A percentile compares a stretch with the other conserved stretches of the same genome.
These are phyloP conservation scores for Dactylellina haptotyla DNA, from an alignment of 2,329 filamentous ascomycete species.

Conservation along the genomic window DNA sequence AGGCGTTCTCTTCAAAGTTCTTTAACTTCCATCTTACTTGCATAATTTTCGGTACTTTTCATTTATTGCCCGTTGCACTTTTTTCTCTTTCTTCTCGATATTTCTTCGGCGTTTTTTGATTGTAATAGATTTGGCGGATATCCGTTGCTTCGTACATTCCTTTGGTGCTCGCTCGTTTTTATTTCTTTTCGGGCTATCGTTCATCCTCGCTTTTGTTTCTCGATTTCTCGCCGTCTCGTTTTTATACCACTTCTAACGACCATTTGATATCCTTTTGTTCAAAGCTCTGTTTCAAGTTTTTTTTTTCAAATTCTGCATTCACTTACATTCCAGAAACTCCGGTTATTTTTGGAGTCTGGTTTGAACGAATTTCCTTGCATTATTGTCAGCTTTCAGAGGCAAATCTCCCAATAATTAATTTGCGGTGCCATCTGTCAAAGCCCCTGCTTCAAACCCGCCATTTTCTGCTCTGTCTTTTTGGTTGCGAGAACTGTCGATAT, in stretches of 20 bases:
- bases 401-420: background rate
- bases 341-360: constrained; percentile 53
- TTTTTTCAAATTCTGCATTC: constrained; percentile 12
- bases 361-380: constrained; percentile 53
- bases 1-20: constrained; percentile 39
- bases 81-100: background rate
- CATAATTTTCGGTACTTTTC: constrained; percentile 21
- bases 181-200: constrained; percentile 8
- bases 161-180: constrained; percentile 38
- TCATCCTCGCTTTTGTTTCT: constrained; percentile 15
- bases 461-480: constrained; percentile 41
- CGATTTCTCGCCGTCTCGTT: constrained; percentile 13
- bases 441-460: constrained; percentile 8
- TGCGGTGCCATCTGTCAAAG: constrained; percentile 21
- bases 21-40: constrained; percentile 14
- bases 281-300: constrained; percentile 4
- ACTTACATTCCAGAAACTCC: constrained; percentile 40
- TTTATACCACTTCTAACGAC: constrained; percentile 51
- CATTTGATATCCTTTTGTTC: constrained; percentile 53
- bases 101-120: constrained; percentile 43
- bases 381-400: constrained; percentile 21
- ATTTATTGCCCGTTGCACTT: constrained; percentile 4
- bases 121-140: constrained; percentile 53
- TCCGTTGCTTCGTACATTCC: constrained; percentile 52
- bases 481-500: constrained; percentile 54